A percentile compares a stretch with the other conserved stretches of the same genome.
phyloP scores from a whole-genome alignment of 352 stramenopile genomes.

The Globisporangium iwayamae region DNA sequence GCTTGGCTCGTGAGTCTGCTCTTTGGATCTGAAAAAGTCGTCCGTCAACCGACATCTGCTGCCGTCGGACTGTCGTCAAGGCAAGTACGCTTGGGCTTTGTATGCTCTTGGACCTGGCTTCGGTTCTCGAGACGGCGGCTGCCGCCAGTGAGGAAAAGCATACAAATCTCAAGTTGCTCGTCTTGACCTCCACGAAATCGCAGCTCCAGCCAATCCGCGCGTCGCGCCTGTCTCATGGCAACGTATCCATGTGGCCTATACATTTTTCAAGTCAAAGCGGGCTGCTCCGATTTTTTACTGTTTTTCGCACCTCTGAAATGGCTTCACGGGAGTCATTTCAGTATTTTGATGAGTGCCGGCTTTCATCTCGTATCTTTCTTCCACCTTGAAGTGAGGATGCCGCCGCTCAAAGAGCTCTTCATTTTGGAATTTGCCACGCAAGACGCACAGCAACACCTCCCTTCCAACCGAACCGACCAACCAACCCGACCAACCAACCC shows the following conservation, averaged over 20 bases:
- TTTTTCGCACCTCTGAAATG: no score
- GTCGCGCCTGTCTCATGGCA: neutral
- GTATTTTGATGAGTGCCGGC: neutral
- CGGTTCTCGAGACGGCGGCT: no score
- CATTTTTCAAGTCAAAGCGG: neutral
- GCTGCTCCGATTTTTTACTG: neutral
- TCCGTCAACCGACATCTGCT: no score
- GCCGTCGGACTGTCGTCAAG: no score
- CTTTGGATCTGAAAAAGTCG: no score
- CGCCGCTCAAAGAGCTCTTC: neutral
- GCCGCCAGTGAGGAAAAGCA: no score
- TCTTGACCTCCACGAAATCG: no score
- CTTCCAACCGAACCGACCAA: neutral
- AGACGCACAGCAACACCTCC: conserved; percentile 1
- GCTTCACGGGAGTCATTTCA: neutral
- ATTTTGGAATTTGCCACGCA: conserved; percentile 12
- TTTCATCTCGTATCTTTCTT: neutral
- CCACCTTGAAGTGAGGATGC: neutral
- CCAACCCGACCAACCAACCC: no score
- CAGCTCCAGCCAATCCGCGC: neutral
- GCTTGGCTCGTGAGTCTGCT: no score
- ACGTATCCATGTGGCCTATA: neutral
- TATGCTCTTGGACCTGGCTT: no score
- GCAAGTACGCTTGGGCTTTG: no score
- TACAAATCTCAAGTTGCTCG: no score